Conservation (phyloP, 192 early-diverging fungal species). For the Coemansia sp. region DNA sequence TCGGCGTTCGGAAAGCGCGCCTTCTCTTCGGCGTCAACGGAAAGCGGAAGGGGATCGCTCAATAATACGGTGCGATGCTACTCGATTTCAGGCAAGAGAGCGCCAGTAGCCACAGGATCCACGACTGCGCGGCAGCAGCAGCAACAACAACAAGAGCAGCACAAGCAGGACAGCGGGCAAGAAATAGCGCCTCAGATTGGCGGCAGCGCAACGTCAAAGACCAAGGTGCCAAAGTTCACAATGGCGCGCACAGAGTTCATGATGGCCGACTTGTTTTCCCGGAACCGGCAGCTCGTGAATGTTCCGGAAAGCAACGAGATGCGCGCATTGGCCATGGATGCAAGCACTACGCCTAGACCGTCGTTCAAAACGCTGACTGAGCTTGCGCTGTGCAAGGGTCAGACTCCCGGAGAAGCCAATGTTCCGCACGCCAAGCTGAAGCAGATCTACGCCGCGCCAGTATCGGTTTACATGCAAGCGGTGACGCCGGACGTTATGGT, state of each 20-base stretch:
- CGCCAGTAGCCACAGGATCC: constrained; percentile 6
- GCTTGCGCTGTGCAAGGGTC: constrained; percentile 28
- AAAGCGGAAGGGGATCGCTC: neutral
- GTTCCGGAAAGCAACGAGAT: neutral
- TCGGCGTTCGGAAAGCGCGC: constrained; percentile 15
- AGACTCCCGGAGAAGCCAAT: constrained; percentile 20
- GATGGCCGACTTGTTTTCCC: constrained; percentile 39
- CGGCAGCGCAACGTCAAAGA: constrained; percentile 4
- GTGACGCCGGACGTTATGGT: constrained; percentile 36
- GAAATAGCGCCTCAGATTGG: neutral
- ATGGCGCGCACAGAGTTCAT: constrained; percentile 45
- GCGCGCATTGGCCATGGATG: constrained; percentile 6
- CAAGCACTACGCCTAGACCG: neutral
- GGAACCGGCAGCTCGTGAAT: constrained; percentile 35
- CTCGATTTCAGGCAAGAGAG: constrained; percentile 41
- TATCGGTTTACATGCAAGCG: constrained; percentile 45
- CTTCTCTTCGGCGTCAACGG: constrained; percentile 11
- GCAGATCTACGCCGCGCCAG: constrained; percentile 49
- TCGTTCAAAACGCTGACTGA: constrained; percentile 47
- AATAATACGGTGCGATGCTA: constrained; percentile 21
- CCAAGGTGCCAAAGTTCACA: constrained; percentile 49
- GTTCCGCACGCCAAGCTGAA: constrained; percentile 29
- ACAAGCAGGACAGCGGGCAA: neutral
- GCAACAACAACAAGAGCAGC: constrained; percentile 10
- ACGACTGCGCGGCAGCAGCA: constrained; percentile 8